Evolutionary conservation across 805 yeast species (phyloP).

Genomic region (Teunomyces aglyptinius): DNA sequence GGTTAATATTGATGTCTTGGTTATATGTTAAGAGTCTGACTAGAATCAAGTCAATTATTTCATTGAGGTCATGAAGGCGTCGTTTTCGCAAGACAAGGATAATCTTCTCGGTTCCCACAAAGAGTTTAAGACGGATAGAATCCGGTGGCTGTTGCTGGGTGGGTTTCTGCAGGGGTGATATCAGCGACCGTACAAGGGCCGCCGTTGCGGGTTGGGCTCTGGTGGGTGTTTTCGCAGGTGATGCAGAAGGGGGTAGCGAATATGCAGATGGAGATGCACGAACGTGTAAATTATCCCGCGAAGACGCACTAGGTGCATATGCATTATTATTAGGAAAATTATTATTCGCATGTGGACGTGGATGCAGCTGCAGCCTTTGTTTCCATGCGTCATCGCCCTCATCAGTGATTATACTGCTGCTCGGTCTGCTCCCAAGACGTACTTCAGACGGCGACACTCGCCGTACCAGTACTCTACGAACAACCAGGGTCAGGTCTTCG

Average conservation of each 20-base stretch:
- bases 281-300: not conserved
- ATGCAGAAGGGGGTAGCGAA: not conserved
- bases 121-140: constrained; percentile 7
- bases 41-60: constrained; percentile 16
- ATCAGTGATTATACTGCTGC: not conserved
- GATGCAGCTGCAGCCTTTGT: not conserved
- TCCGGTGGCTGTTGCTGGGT: not conserved
- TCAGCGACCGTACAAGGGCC: not conserved
- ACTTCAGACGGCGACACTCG: not conserved
- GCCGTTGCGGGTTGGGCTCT: not conserved
- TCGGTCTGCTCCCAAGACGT: not conserved
- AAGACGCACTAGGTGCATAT: not conserved
- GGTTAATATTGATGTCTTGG: constrained; percentile 14
- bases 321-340: not conserved
- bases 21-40: constrained; percentile 14
- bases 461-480: not conserved
- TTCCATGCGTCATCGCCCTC: not conserved
- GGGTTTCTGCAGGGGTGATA: not conserved
- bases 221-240: not conserved
- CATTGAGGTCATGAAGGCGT: constrained; percentile 14
- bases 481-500: not conserved
- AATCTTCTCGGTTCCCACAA: constrained; percentile 7
- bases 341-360: not conserved
- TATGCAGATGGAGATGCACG: not conserved
- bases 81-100: constrained; percentile 14